phyloP scores from a whole-genome alignment of 1,284 basidiomycete genomes.

The Taiwanofungus camphoratus region DNA sequence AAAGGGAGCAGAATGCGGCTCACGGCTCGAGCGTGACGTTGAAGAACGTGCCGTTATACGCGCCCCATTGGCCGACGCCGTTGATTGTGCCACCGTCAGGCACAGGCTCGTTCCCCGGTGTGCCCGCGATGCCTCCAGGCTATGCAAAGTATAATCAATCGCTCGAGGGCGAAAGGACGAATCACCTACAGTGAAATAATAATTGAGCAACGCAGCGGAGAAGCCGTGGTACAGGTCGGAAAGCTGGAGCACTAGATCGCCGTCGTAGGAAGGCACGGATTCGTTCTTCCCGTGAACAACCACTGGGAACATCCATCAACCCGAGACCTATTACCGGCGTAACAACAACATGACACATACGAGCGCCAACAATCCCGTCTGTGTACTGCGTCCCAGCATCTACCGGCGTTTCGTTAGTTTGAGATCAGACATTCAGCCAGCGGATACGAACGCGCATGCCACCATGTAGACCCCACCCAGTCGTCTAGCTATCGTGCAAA shows the following conservation, averaged over 20 bases:
- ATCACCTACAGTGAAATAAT: constrained; percentile 27
- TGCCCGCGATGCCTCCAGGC: constrained; percentile 28
- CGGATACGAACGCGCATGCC: constrained; percentile 18
- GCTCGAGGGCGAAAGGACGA: not conserved
- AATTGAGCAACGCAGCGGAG: constrained; percentile 24
- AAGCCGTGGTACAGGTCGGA: constrained; percentile 33
- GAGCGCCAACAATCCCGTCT: constrained; percentile 40
- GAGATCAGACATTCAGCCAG: not conserved
- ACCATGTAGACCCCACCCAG: constrained; percentile 19
- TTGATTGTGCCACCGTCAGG: constrained; percentile 34
- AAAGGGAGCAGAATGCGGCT: not conserved
- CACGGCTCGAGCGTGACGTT: constrained; percentile 16
- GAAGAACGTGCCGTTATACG: constrained; percentile 23
- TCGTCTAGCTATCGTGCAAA: constrained; percentile 11
- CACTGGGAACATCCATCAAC: constrained; percentile 12
- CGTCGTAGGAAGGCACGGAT: constrained; percentile 28
- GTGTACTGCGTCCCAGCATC: constrained; percentile 34
- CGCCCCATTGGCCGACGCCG: constrained; percentile 31
- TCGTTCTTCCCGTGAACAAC: constrained; percentile 22
- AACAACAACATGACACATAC: constrained; percentile 13
- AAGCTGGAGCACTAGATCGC: constrained; percentile 31
- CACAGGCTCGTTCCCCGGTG: constrained; percentile 34
- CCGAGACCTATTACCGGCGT: too few relatives aligned
- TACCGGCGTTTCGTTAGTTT: constrained; percentile 9
- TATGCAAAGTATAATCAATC: constrained; percentile 4